These are phyloP conservation scores for Amanita polypyramis DNA, from an alignment of 768 basidiomycete species.

Conservation along the genomic window DNA sequence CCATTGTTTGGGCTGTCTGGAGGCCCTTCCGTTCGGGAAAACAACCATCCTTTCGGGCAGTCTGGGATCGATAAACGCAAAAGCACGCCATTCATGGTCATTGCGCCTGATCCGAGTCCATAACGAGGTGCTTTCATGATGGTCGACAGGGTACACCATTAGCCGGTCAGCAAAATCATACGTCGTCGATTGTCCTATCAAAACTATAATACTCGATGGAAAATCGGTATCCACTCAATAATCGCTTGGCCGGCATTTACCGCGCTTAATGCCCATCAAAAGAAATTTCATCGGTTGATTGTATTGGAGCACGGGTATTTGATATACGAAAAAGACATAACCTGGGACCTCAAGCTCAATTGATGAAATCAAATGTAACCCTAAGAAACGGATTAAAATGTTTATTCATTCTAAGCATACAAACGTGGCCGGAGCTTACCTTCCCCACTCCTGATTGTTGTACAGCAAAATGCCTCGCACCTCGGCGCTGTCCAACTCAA, in stretches of 20 bases:
- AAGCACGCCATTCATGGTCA: slow-evolving; percentile 3
- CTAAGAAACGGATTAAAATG: slow-evolving; percentile 19
- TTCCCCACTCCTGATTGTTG: slow-evolving; percentile 73
- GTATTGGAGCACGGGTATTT: neutral
- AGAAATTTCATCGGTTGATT: neutral
- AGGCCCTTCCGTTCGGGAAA: neutral
- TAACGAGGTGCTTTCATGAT: slow-evolving; percentile 6
- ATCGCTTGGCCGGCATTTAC: neutral
- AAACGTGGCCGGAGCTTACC: slow-evolving; percentile 30
- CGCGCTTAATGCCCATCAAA: neutral
- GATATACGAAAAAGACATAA: neutral
- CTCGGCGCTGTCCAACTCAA: slow-evolving; percentile 81
- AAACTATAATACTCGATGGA: too few relatives aligned
- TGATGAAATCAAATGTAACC: slow-evolving; percentile 39
- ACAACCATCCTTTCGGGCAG: neutral
- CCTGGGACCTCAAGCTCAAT: slow-evolving; percentile 14
- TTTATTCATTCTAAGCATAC: slow-evolving; percentile 10
- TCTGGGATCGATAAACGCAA: neutral
- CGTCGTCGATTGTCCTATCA: too few relatives aligned
- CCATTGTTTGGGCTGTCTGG: slow-evolving; percentile 2
- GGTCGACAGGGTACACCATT: slow-evolving; percentile 3
- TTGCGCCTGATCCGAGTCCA: slow-evolving; percentile 3
- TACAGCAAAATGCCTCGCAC: slow-evolving; percentile 73
- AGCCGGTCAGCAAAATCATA: neutral
- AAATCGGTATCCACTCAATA: too few relatives aligned